Evolutionary conservation across 139 green algal genomes (phyloP).

Genomic region (Chlamydomonas sphaeroides): DNA sequence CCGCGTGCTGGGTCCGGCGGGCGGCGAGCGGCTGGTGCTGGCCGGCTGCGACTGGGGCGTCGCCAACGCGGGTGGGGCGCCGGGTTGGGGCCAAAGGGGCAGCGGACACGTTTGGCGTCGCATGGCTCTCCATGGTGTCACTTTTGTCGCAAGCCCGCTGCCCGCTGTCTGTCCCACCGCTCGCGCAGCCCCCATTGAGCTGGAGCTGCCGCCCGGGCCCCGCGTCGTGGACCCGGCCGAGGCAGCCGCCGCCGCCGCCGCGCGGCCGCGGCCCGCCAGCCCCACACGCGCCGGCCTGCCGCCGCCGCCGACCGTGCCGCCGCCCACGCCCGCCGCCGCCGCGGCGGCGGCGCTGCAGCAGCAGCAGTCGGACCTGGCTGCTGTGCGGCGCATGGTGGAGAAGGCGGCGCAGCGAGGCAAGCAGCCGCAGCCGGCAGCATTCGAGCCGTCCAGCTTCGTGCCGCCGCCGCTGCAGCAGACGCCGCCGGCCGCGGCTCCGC

Average conservation of each 20-base stretch:
- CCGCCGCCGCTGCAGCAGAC: background rate
- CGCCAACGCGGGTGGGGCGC: background rate
- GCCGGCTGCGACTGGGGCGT: background rate
- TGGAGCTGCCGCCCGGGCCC: constrained; percentile 5
- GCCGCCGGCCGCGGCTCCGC: background rate
- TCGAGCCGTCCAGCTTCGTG: constrained; percentile 14
- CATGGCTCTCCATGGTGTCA: too few relatives aligned
- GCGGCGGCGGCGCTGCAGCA: background rate
- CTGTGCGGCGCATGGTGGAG: constrained; percentile 18
- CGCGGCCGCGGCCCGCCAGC: background rate
- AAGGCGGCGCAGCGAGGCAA: constrained; percentile 34
- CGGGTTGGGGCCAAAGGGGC: background rate
- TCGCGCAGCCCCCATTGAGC: background rate
- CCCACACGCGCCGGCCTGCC: background rate
- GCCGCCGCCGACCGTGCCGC: constrained; percentile 11
- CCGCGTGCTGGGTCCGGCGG: constrained; percentile 6
- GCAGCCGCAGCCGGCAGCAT: background rate
- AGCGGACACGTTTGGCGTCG: too few relatives aligned
- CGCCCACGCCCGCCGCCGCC: constrained; percentile 4
- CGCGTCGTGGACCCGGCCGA: too few relatives aligned
- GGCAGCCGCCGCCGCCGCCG: background rate
- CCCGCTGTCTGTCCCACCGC: background rate
- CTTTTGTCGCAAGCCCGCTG: too few relatives aligned
- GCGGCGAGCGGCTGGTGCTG: background rate
- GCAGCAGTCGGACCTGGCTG: constrained; percentile 21